Base-by-base conservation (phyloP, 139 green algal species). In the Asterochloris sp. region DNA sequence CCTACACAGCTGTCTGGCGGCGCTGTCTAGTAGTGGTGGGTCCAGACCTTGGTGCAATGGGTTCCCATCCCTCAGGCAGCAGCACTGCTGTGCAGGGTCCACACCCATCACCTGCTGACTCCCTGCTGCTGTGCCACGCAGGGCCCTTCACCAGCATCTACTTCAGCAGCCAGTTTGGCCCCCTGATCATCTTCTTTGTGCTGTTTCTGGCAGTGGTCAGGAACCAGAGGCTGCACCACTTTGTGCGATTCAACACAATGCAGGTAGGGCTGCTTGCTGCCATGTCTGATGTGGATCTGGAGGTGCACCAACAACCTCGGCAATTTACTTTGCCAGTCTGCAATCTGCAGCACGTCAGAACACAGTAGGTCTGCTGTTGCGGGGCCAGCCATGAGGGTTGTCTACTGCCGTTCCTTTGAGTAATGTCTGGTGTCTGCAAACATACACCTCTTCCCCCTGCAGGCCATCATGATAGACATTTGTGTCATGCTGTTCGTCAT, bases 181-280 rank as follows among this genome's bases (percentile, higher is more conserved):
- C 92, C 27, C 85, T 96, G 60, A 87, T 95, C 61, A 83, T 94
- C 73, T 96, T 96, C 87, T 96, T 96, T 85, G 76, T 94, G 29
- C 84, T 95, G 73, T 96, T 93, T 83, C 85, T 94, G 47, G 84
- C 87, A 4, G 86, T 96, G 26, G 90, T 96, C 21, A 92, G 91
- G 79, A 96, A 96, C 88, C 92, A 84, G 19, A 92, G 90, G 83
- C 84, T 96, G 24, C 89, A 89, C 78, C 92, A 96, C 86, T 96
- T 96, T 82, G 88, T 95, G 28, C 88, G 92, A n/a, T 96, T 94
- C 88, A 91, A 95, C 79, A 89, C 84, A 76, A 96, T 96, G 92
- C 92, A 94, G 89, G 89, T 84, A 64, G 66, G 81, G 38, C 38
- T 54, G 38, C 38, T 54, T 54, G 38, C 38, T 54, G 38, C 6